Evolutionary conservation across 2,329 filamentous ascomycete species (phyloP).

Genomic region (Akanthomyces muscarius): DNA sequence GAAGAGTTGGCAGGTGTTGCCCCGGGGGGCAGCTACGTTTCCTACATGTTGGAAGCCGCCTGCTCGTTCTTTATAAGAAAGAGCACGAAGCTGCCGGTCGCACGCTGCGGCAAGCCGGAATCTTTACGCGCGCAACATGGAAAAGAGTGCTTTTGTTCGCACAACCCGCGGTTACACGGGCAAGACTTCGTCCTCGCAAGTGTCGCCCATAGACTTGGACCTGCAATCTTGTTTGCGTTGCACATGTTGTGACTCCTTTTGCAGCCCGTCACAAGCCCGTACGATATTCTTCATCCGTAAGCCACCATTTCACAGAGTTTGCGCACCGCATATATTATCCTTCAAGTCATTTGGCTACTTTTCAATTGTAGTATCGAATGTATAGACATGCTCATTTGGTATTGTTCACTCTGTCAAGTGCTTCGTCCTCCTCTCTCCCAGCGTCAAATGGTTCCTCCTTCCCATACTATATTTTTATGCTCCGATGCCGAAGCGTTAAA

Average conservation of each 20-base stretch:
- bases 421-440: neutral
- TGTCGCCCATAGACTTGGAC: neutral
- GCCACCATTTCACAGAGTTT: neutral
- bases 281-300: neutral
- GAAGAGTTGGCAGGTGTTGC: neutral
- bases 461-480: neutral
- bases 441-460: conserved; percentile 1
- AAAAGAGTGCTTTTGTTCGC: neutral
- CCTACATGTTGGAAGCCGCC: neutral
- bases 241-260: neutral
- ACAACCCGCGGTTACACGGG: neutral
- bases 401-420: conserved; percentile 17
- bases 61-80: neutral
- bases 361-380: conserved; percentile 15
- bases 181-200: neutral
- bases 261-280: neutral
- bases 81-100: neutral
- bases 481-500: conserved; percentile 18
- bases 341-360: neutral
- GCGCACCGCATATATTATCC: neutral
- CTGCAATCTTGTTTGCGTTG: conserved; percentile 12
- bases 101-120: neutral
- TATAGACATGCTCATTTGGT: conserved; percentile 15
- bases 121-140: neutral
- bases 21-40: neutral